Evolutionary conservation across 257 asterid genomes (phyloP).

Genomic region (Nicotiana noctiflora): DNA sequence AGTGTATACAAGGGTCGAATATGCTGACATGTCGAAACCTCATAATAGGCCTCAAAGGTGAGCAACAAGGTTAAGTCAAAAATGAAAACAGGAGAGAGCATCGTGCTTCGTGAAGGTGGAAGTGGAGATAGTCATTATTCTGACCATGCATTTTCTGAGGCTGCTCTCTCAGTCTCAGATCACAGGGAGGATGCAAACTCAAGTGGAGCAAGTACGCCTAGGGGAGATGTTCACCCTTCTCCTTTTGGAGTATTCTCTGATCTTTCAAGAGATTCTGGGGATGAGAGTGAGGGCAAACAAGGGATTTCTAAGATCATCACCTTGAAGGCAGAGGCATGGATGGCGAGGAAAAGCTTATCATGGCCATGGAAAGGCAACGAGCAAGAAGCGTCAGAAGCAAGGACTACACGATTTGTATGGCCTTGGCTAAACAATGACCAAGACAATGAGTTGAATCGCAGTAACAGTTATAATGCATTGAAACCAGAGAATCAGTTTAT

Average conservation of each 20-base stretch:
- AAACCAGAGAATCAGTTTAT: conserved; percentile 45
- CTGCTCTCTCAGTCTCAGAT: conserved; percentile 35
- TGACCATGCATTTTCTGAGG: conserved; percentile 49
- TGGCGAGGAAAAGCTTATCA: conserved; percentile 41
- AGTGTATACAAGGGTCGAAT: not conserved
- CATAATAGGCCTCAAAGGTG: conserved; percentile 65
- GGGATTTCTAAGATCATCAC: conserved; percentile 60
- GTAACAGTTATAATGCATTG: conserved; percentile 23
- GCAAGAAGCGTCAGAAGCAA: conserved; percentile 52
- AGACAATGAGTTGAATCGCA: conserved; percentile 42
- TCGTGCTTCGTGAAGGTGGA: conserved; percentile 56
- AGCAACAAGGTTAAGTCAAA: conserved; percentile 84
- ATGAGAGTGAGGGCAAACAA: conserved; percentile 67
- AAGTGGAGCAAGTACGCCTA: conserved; percentile 83
- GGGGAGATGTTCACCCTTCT: conserved; percentile 61
- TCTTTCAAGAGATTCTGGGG: conserved; percentile 39
- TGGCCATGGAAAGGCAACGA: conserved; percentile 94
- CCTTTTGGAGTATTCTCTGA: conserved; percentile 66
- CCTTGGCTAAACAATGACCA: conserved; percentile 66
- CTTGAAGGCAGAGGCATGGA: conserved; percentile 87
- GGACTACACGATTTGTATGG: conserved; percentile 56
- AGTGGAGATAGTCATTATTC: conserved; percentile 59
- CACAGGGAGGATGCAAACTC: conserved; percentile 80
- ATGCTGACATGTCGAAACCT: conserved; percentile 24
- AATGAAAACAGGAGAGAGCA: conserved; percentile 52